Percentiles rank a stretch among this genome's conserved stretches.
Conservation (phyloP, 306 rosid genomes). For the Senna siamea region DNA sequence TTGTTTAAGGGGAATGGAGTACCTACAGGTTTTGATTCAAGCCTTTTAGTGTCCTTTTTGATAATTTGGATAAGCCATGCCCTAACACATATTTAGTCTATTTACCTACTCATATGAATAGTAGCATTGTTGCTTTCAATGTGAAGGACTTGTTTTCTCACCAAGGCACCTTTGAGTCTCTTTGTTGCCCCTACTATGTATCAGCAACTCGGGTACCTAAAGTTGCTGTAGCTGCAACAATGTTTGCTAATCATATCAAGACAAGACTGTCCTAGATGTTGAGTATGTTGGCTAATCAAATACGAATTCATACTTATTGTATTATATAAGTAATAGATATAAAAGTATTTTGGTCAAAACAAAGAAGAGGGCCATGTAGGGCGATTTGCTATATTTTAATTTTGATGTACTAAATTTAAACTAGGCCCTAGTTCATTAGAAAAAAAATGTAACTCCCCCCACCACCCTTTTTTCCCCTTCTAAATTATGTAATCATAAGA, state of each 20-base stretch:
- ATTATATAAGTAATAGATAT: no score
- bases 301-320: no score
- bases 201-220: not conserved
- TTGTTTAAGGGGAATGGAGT: no score
- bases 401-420: no score
- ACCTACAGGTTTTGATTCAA: no score
- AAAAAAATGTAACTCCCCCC: not conserved
- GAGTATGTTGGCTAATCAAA: not conserved
- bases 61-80: no score
- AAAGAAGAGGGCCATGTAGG: no score
- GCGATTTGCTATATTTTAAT: no score
- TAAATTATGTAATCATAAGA: constrained; percentile 21
- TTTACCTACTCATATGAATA: not conserved
- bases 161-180: not conserved
- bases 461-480: not conserved
- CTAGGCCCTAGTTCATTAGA: no score
- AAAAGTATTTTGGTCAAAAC: no score
- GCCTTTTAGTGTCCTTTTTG: no score
- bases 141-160: not conserved
- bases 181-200: not conserved
- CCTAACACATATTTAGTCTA: not conserved
- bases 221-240: not conserved
- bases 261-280: not conserved
- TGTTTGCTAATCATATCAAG: not conserved
- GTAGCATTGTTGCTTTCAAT: not conserved